phyloP scores from a whole-genome alignment of 345 rosid species.

The Draba incana region DNA sequence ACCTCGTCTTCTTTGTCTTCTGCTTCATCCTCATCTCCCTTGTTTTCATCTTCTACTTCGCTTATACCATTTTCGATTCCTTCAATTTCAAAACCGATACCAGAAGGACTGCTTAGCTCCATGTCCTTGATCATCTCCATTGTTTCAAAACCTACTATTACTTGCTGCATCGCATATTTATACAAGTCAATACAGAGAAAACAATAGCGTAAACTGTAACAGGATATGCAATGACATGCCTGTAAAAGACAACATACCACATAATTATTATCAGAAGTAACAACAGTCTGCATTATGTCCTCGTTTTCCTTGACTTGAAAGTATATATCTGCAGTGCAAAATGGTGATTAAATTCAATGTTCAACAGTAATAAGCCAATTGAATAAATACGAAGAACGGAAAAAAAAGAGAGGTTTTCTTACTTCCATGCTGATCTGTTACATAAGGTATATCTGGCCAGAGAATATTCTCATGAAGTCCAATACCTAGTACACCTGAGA shows the following conservation, averaged over 20 bases:
- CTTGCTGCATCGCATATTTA: conserved; percentile 69
- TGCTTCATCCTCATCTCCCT: conserved; percentile 43
- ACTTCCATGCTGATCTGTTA: conserved; percentile 89
- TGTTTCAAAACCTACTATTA: conserved; percentile 78
- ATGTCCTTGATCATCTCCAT: conserved; percentile 73
- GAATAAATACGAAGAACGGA: neutral
- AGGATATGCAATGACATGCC: conserved; percentile 1
- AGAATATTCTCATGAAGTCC: conserved; percentile 72
- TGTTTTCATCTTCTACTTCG: conserved; percentile 56
- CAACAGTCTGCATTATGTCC: conserved; percentile 61
- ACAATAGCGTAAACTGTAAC: neutral
- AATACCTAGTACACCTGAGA: conserved; percentile 60
- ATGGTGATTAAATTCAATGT: conserved; percentile 23
- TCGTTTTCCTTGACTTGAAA: conserved; percentile 83
- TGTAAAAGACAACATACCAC: conserved; percentile 58
- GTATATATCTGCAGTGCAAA: conserved; percentile 68
- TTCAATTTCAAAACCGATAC: conserved; percentile 68
- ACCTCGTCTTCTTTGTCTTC: conserved; percentile 67
- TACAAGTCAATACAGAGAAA: conserved; percentile 19
- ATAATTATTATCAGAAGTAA: conserved; percentile 64
- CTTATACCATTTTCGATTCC: conserved; percentile 52
- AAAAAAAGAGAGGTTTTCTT: neutral
- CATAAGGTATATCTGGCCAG: conserved; percentile 86
- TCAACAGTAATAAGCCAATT: neutral
- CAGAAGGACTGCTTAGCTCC: conserved; percentile 65